Conservation (phyloP, 2,329 filamentous ascomycete species). For the Alternaria sp. region DNA sequence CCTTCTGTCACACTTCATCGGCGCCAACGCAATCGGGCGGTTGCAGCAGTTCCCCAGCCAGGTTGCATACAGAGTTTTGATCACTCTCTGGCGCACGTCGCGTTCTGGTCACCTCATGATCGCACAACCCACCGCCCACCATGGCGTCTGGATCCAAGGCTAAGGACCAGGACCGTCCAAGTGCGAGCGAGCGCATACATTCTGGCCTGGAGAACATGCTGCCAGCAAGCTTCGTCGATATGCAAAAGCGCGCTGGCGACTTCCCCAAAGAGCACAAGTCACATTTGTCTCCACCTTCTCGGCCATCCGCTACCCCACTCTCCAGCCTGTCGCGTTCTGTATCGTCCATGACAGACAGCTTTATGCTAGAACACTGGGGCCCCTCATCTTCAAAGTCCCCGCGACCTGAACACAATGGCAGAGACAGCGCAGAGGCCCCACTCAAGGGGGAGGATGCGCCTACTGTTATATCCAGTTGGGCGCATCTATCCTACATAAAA, state of each 20-base stretch:
- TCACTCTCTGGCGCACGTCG: slow-evolving; percentile 13
- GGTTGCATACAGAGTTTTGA: slow-evolving; percentile 17
- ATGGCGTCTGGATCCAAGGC: slow-evolving; percentile 31
- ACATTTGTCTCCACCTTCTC: slow-evolving; percentile 26
- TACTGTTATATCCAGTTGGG: slow-evolving; percentile 48
- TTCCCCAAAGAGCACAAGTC: slow-evolving; percentile 31
- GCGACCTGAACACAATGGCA: slow-evolving; percentile 18
- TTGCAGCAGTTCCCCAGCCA: slow-evolving; percentile 34
- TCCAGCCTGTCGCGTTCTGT: slow-evolving; percentile 40
- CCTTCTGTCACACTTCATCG: slow-evolving; percentile 24
- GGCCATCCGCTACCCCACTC: slow-evolving; percentile 35
- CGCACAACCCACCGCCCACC: slow-evolving; percentile 20
- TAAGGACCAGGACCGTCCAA: slow-evolving; percentile 31
- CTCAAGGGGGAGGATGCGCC: slow-evolving; percentile 35
- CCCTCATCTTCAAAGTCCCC: slow-evolving; percentile 25
- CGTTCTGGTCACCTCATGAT: slow-evolving; percentile 24
- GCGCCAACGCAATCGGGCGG: slow-evolving; percentile 16
- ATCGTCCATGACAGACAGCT: slow-evolving; percentile 49
- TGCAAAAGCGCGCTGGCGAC: slow-evolving; percentile 20
- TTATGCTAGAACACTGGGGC: slow-evolving; percentile 43
- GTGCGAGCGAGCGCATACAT: slow-evolving; percentile 27
- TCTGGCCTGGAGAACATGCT: slow-evolving; percentile 44
- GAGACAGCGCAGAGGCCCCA: slow-evolving; percentile 23
- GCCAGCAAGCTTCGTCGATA: slow-evolving; percentile 34
- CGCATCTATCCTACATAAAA: slow-evolving; percentile 49